These are phyloP conservation scores for Hypoxylon sp. DNA, from an alignment of 2,329 filamentous ascomycete genomes.

Conservation along the genomic window DNA sequence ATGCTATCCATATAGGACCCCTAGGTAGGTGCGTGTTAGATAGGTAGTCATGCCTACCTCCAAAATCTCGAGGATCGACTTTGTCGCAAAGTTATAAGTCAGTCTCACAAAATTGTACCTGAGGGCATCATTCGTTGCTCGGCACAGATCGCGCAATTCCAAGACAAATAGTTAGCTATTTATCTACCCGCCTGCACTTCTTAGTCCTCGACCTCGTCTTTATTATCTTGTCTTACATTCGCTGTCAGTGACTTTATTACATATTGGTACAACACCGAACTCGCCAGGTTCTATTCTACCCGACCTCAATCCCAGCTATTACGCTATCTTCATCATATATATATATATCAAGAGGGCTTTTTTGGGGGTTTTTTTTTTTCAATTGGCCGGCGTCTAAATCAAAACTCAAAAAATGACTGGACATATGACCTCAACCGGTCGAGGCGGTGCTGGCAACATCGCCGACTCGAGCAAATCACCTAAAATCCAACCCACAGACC, in stretches of 20 bases:
- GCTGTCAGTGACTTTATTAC: background rate
- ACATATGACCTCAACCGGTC: conserved; percentile 75
- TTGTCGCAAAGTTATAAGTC: conserved; percentile 26
- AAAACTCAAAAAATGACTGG: conserved; percentile 56
- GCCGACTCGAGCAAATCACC: conserved; percentile 66
- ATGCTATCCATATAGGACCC: conserved; percentile 8
- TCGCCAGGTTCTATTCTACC: background rate
- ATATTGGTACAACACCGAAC: background rate
- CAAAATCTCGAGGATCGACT: conserved; percentile 7
- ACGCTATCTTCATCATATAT: background rate
- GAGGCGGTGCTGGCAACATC: conserved; percentile 85
- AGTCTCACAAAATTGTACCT: conserved; percentile 24
- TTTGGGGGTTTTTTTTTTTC: background rate
- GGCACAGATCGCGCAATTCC: conserved; percentile 35
- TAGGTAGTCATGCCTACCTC: conserved; percentile 14
- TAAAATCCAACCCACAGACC: conserved; percentile 71
- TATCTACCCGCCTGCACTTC: conserved; percentile 15
- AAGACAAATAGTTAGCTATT: conserved; percentile 22
- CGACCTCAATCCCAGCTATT: background rate
- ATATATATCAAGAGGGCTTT: background rate
- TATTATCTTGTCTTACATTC: conserved; percentile 6
- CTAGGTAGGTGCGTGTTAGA: background rate
- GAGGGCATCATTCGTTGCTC: conserved; percentile 9
- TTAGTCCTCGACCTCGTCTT: conserved; percentile 12
- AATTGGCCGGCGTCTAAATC: background rate